These are phyloP conservation scores for Bisporella sp. DNA, from an alignment of 2,329 filamentous ascomycete genomes.

Conservation along the genomic window DNA sequence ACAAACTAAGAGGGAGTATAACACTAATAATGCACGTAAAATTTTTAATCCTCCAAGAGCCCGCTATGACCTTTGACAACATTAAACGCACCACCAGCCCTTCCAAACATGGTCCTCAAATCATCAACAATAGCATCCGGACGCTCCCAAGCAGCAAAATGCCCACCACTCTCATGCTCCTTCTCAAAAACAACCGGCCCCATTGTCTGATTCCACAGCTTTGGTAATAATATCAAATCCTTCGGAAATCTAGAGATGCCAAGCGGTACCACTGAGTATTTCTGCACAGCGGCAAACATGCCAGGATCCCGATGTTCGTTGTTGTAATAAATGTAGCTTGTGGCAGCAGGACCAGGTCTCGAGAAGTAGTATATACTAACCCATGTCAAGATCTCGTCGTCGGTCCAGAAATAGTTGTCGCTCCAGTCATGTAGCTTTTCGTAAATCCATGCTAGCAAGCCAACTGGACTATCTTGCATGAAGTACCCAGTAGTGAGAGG, in stretches of 20 bases:
- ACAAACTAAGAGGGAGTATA: no score
- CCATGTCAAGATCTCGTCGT: slow-evolving; percentile 73
- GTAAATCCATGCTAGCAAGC: slow-evolving; percentile 69
- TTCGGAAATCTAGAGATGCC: slow-evolving; percentile 48
- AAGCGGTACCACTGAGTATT: slow-evolving; percentile 30
- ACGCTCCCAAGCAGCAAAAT: slow-evolving; percentile 54
- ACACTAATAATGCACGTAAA: neutral
- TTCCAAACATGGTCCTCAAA: slow-evolving; percentile 49
- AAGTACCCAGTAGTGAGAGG: slow-evolving; percentile 68
- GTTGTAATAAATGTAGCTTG: slow-evolving; percentile 68
- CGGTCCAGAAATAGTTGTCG: slow-evolving; percentile 64
- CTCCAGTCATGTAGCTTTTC: slow-evolving; percentile 77
- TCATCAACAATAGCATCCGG: slow-evolving; percentile 44
- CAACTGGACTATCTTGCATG: slow-evolving; percentile 63
- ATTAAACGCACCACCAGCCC: slow-evolving; percentile 34
- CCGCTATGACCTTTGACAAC: slow-evolving; percentile 16
- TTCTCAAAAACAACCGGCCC: slow-evolving; percentile 52
- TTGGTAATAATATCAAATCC: slow-evolving; percentile 48
- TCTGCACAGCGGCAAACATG: slow-evolving; percentile 14
- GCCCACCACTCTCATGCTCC: slow-evolving; percentile 29
- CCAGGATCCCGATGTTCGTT: slow-evolving; percentile 33
- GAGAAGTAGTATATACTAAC: slow-evolving; percentile 67
- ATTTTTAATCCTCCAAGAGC: neutral
- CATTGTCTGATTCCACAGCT: slow-evolving; percentile 46
- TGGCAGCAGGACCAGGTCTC: slow-evolving; percentile 60